Evolutionary conservation across 106 monocot species (phyloP).

Genomic region (Hemerocallis citrina): DNA sequence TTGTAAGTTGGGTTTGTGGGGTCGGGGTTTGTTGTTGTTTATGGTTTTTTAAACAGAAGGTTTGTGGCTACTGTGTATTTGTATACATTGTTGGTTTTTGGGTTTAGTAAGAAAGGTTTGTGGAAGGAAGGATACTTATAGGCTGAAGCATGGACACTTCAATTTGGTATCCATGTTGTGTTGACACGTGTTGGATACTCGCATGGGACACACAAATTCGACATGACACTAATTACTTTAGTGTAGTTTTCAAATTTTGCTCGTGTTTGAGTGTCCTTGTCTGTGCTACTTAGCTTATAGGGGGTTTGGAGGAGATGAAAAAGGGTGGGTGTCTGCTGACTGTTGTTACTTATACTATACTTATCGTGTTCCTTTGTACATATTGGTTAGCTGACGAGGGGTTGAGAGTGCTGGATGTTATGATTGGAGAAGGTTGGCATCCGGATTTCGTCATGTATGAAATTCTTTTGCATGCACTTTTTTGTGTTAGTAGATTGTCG

Average conservation of each 20-base stretch:
- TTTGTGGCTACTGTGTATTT: slow-evolving; percentile 27
- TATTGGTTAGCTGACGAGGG: slow-evolving; percentile 21
- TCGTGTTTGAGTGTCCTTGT: no score
- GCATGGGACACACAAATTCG: no score
- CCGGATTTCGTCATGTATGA: slow-evolving; percentile 46
- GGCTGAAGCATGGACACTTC: no score
- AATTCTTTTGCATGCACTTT: slow-evolving; percentile 30
- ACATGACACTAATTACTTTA: no score
- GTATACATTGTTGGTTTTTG: slow-evolving; percentile 40
- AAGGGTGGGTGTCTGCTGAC: slow-evolving; percentile 24
- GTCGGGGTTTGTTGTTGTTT: slow-evolving; percentile 29
- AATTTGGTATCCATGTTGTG: no score
- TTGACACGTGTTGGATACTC: no score
- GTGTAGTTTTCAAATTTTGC: no score
- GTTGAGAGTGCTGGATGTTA: slow-evolving; percentile 18
- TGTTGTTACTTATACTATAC: slow-evolving; percentile 42
- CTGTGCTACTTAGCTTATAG: no score
- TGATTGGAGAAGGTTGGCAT: slow-evolving; percentile 21
- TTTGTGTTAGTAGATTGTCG: slow-evolving; percentile 8
- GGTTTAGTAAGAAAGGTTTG: slow-evolving; percentile 33
- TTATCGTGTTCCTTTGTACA: slow-evolving; percentile 39
- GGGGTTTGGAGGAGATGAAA: slow-evolving; percentile 28
- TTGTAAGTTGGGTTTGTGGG: slow-evolving; percentile 36
- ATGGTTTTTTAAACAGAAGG: slow-evolving; percentile 38
- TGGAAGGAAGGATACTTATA: slow-evolving; percentile 41